Evolutionary conservation across 2,329 filamentous ascomycete species (phyloP), one percentile per base, ranked within the genome.

Genomic region (Diaporthe capsici): DNA sequence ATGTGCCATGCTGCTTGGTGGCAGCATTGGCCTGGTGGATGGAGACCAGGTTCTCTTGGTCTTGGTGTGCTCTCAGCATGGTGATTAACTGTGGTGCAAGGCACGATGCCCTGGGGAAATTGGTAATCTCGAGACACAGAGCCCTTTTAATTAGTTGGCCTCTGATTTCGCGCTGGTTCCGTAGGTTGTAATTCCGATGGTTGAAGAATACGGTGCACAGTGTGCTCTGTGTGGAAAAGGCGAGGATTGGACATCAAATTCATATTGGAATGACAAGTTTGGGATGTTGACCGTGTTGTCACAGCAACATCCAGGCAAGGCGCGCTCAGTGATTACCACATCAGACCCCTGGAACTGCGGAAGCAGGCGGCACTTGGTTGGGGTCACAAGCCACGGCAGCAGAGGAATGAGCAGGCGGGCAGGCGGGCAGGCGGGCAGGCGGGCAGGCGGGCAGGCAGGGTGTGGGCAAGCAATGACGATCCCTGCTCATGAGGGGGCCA

Each of bases 11-110:
- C 79, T 88, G 92, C 84, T 98, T 98, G 22, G 91, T 88, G 20
- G 92, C 90, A 34, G 92, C 92, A 68, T 88, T 90, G 76, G 92
- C 90, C 82, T 95, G 94, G 82, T 94, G 94, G 79, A 89, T 90
- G 82, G 95, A 92, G 80, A 95, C 90, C 83, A 95, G 86, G 85
- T 98, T 98, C 85, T 98, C 96, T 86, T 98, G 95, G 84, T 98
- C 94, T 47, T 73, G 60, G 80, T 92, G 92, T 82, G 93, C 89
- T 76, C 94, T 94, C 82, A 95, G 88, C 95, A 96, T 98, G 28
- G 76, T 81, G 70, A 37, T 53, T 73, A 49, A 34, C 49, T 57
- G 37, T 39, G 20, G 65, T 70, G 49, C 65, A 70, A 70, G 49
- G 65, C 42, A n/a, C n/a, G 47, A 49, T 55, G 65, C 31, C 47